phyloP scores from a whole-genome alignment of 768 basidiomycete species.

The Trametes cinnabarina region DNA sequence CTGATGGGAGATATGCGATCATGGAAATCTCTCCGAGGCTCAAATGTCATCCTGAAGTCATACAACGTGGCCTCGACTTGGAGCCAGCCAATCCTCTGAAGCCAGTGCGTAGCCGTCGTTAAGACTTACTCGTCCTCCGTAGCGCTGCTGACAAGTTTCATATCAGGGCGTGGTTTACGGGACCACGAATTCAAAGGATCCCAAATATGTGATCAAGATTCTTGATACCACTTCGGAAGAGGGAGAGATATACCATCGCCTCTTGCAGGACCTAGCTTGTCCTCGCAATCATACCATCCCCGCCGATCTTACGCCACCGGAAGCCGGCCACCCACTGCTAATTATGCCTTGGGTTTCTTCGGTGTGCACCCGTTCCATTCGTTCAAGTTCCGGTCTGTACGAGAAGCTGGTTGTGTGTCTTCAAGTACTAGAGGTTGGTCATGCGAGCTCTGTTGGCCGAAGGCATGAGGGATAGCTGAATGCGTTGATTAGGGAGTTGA shows the following conservation, averaged over 20 bases:
- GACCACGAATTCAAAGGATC: not conserved
- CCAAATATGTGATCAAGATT: not conserved
- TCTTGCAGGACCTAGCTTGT: not conserved
- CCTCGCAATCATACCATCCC: not conserved
- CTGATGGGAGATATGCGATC: not conserved
- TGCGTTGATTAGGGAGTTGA: too few relatives aligned
- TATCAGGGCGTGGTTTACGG: not conserved
- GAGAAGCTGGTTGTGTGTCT: too few relatives aligned
- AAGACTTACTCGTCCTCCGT: not conserved
- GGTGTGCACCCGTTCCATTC: too few relatives aligned
- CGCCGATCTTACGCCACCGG: not conserved
- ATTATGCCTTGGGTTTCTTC: not conserved
- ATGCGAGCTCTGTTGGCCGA: too few relatives aligned
- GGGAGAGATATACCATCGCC: not conserved
- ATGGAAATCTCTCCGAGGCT: not conserved
- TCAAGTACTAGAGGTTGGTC: too few relatives aligned
- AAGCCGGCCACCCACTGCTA: not conserved
- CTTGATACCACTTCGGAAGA: not conserved
- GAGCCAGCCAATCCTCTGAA: not conserved
- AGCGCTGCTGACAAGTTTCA: not conserved
- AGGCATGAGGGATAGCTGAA: too few relatives aligned
- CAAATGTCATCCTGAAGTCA: not conserved
- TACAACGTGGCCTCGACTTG: not conserved
- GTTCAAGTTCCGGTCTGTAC: too few relatives aligned
- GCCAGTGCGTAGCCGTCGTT: not conserved